A percentile compares a stretch with the other conserved stretches of the same genome.
Conservation (phyloP, 768 basidiomycete species). For the Mycena pura region DNA sequence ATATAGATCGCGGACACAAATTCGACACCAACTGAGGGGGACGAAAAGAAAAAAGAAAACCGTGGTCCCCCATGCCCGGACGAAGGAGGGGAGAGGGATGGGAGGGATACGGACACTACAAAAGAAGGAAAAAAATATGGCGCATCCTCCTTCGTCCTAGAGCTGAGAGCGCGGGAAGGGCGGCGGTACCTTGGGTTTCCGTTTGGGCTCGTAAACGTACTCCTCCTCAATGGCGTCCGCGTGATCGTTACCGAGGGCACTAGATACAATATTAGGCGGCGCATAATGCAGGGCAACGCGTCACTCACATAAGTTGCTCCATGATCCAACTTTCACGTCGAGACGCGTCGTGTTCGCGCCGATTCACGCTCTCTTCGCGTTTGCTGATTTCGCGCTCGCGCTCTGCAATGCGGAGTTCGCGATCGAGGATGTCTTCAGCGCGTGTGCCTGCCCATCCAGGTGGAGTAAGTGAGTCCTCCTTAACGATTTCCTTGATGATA, state of each 20-base stretch:
- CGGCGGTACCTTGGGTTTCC: conserved; percentile 92
- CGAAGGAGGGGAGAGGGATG: conserved; percentile 74
- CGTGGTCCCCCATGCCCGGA: conserved; percentile 91
- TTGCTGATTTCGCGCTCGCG: conserved; percentile 87
- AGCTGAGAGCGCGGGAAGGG: conserved; percentile 87
- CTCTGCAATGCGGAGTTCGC: conserved; percentile 85
- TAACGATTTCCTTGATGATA: conserved; percentile 87
- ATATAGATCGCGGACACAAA: conserved; percentile 39
- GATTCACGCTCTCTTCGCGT: conserved; percentile 85
- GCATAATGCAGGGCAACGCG: neutral
- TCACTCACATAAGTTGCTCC: conserved; percentile 86
- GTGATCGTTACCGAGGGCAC: conserved; percentile 72
- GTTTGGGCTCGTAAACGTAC: conserved; percentile 81
- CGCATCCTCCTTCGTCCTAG: conserved; percentile 90
- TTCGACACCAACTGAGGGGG: conserved; percentile 64
- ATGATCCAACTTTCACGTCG: conserved; percentile 91
- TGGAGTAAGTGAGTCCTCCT: conserved; percentile 78
- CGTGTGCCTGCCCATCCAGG: conserved; percentile 84
- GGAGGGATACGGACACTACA: conserved; percentile 77
- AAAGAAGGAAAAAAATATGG: conserved; percentile 54
- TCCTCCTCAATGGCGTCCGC: conserved; percentile 79
- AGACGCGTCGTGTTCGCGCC: conserved; percentile 85
- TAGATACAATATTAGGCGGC: conserved; percentile 30
- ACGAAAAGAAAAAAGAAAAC: conserved; percentile 65
- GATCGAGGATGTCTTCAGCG: conserved; percentile 82